A percentile compares a stretch with the other conserved stretches of the same genome.
These are phyloP conservation scores for Protomyces pachydermus DNA, from an alignment of 1,139 yeast species.

Conservation along the genomic window DNA sequence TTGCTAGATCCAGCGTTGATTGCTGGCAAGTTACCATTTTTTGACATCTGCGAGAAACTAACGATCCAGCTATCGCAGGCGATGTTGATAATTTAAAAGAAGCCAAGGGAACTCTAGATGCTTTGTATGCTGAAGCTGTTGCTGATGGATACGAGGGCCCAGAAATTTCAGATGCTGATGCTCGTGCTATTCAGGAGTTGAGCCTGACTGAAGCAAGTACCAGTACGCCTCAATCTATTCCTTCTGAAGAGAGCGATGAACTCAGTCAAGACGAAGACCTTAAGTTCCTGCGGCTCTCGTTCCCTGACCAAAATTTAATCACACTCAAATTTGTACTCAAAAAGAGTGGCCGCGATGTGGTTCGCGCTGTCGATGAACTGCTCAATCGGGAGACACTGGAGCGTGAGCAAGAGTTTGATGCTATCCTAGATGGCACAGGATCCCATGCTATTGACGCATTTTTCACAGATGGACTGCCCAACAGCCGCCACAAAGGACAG, in stretches of 20 bases:
- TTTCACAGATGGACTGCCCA: background rate
- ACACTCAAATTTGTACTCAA: slow-evolving; percentile 22
- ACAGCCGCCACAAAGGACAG: background rate
- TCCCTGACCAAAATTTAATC: slow-evolving; percentile 10
- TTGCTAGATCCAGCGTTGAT: slow-evolving; percentile 16
- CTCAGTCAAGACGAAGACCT: slow-evolving; percentile 15
- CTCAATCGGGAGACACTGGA: slow-evolving; percentile 26
- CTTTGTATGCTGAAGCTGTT: slow-evolving; percentile 19
- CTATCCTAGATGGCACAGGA: slow-evolving; percentile 3
- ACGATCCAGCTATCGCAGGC: slow-evolving; percentile 25
- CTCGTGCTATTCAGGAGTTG: background rate
- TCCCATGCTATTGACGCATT: slow-evolving; percentile 9
- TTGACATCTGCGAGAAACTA: background rate
- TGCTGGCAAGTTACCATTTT: slow-evolving; percentile 5
- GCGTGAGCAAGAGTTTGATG: slow-evolving; percentile 7
- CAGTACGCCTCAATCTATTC: background rate
- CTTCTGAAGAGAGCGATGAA: background rate
- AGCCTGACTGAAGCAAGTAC: background rate
- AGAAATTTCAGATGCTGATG: background rate
- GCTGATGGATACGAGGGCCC: slow-evolving; percentile 4
- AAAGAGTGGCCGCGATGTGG: slow-evolving; percentile 24
- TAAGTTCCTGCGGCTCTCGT: slow-evolving; percentile 23
- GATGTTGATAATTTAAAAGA: slow-evolving; percentile 18
- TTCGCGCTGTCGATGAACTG: slow-evolving; percentile 26
- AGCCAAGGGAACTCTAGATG: slow-evolving; percentile 23